These are phyloP conservation scores for Ophiostoma sp. DNA, from an alignment of 2,329 filamentous ascomycete genomes.

Conservation along the genomic window DNA sequence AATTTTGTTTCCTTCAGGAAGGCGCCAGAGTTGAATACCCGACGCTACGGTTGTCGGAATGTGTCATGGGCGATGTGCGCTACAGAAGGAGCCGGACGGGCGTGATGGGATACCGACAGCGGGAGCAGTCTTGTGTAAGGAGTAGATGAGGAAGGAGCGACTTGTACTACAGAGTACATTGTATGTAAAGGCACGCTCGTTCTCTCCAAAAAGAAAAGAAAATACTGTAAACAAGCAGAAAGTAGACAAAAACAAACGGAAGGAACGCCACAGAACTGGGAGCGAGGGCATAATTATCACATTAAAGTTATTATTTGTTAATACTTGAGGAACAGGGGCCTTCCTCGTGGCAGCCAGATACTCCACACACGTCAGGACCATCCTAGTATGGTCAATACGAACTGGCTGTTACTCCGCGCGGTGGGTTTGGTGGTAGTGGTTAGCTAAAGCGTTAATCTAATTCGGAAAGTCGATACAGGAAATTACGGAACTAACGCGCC, in stretches of 20 bases:
- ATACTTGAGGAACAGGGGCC: neutral
- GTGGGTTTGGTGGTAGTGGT: neutral
- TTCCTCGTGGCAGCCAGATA: neutral
- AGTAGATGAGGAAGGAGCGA: neutral
- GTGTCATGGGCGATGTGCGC: neutral
- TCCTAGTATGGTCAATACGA: neutral
- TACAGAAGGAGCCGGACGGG: neutral
- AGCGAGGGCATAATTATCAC: conserved; percentile 4
- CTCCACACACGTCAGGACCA: neutral
- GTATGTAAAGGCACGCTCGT: neutral
- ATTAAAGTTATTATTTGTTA: neutral
- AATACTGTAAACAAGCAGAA: neutral
- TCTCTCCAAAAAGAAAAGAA: neutral
- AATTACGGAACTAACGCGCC: neutral
- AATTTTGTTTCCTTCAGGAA: neutral
- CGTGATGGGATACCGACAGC: neutral
- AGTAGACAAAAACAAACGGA: neutral
- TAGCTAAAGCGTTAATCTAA: neutral
- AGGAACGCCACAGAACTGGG: neutral
- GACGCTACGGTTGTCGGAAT: neutral
- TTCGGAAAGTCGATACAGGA: neutral
- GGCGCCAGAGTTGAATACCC: neutral
- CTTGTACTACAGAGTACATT: neutral
- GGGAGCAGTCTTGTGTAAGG: too few species aligned
- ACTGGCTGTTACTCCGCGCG: neutral